phyloP scores from a whole-genome alignment of 371 early-diverging fungal species.

The Mucor plumbeus region DNA sequence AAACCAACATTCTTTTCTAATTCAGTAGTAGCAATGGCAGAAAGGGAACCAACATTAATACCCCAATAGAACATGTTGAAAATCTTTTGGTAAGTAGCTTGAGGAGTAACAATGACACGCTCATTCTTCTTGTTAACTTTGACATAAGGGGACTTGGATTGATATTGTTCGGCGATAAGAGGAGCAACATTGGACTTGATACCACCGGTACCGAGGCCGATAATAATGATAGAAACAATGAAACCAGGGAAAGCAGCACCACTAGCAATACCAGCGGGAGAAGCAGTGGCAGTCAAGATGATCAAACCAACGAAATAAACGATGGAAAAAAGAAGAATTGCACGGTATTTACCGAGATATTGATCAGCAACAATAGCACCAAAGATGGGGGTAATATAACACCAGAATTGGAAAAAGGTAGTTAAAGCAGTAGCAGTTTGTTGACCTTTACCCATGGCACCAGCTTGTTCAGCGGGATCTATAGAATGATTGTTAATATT shows the following conservation, averaged over 20 bases:
- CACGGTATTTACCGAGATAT: conserved; percentile 83
- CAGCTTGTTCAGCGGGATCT: conserved; percentile 52
- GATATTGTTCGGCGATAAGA: conserved; percentile 55
- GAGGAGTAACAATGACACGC: conserved; percentile 55
- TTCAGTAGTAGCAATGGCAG: conserved; percentile 66
- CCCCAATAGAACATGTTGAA: conserved; percentile 46
- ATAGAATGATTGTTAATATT: not conserved
- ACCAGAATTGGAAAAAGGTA: conserved; percentile 82
- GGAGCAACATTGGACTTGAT: conserved; percentile 58
- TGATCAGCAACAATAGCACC: conserved; percentile 86
- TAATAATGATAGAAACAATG: conserved; percentile 68
- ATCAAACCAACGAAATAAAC: conserved; percentile 75
- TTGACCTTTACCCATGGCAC: conserved; percentile 54
- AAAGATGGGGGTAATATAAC: conserved; percentile 80
- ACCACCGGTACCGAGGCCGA: conserved; percentile 69
- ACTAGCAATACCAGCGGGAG: conserved; percentile 57
- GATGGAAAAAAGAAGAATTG: conserved; percentile 74
- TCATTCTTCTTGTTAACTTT: conserved; percentile 34
- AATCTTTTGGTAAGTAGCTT: conserved; percentile 50
- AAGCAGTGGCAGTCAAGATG: conserved; percentile 67
- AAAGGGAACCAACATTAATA: conserved; percentile 74
- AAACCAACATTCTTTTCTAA: conserved; percentile 62
- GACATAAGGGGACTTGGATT: conserved; percentile 39
- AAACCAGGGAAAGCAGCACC: conserved; percentile 70
- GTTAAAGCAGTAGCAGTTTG: conserved; percentile 70